Evolutionary conservation across 2,329 filamentous ascomycete species (phyloP).

Genomic region (Diplocarpon mali): DNA sequence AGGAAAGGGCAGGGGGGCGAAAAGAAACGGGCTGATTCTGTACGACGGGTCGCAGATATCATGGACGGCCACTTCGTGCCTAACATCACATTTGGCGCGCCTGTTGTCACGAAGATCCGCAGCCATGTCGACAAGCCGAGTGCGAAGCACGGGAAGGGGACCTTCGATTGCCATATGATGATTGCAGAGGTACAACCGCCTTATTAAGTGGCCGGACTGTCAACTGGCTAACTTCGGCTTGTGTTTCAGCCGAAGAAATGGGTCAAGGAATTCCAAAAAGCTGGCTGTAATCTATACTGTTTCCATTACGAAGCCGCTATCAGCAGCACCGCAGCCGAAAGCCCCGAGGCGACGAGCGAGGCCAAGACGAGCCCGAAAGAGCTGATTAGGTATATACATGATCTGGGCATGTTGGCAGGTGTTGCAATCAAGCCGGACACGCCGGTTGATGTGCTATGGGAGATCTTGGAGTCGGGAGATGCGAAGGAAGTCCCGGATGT

Average conservation of each 20-base stretch:
- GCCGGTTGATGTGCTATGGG: constrained; percentile 81
- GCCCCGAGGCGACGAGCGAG: constrained; percentile 58
- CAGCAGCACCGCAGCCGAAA: constrained; percentile 69
- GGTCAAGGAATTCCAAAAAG: constrained; percentile 89
- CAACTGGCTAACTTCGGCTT: background rate
- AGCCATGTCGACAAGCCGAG: constrained; percentile 69
- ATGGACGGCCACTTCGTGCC: constrained; percentile 99
- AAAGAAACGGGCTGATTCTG: too few relatives aligned
- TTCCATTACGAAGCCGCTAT: constrained; percentile 98
- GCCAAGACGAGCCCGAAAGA: constrained; percentile 71
- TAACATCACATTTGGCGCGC: constrained; percentile 93
- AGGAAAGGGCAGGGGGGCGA: too few relatives aligned
- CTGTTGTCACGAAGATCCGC: constrained; percentile 90
- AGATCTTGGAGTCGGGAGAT: constrained; percentile 65
- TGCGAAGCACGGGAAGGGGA: constrained; percentile 64
- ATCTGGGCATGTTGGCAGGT: constrained; percentile 76
- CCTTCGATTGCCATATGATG: constrained; percentile 99
- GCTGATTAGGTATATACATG: constrained; percentile 84
- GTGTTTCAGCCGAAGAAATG: constrained; percentile 80
- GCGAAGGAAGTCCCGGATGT: constrained; percentile 80
- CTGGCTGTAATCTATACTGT: constrained; percentile 97
- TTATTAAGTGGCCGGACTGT: background rate
- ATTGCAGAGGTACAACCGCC: constrained; percentile 71
- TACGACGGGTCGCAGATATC: constrained; percentile 56
- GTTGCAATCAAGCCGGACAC: constrained; percentile 95